Evolutionary conservation across 345 rosid genomes (phyloP), one percentile per base, ranked within the genome.

Genomic region (Citropsis articulata): DNA sequence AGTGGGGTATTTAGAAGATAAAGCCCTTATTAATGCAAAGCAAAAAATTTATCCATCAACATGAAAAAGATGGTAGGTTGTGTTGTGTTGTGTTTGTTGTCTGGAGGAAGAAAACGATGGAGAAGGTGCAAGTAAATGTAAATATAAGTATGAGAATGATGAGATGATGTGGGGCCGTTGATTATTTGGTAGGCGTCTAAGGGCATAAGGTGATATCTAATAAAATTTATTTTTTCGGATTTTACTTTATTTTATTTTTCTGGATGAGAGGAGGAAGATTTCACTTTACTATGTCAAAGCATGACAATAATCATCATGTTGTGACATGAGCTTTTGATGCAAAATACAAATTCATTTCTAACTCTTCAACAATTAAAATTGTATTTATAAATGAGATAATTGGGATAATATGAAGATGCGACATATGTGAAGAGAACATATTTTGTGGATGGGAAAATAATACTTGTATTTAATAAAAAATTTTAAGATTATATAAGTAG

Each of bases 401-500:
- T 45, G 50, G 18, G 18, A 13, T 45, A 13, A 45, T 45, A 45
- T 45, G 50, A 45, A 45, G 50, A 45, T 13, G 13, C 1, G 18
- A 45, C 50, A 1, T 13, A 45, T 45, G 5, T 10, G 4, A 12
- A 45, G 50, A 45, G 50, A 45, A 0, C 18, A 45, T 13, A 45
- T 45, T 45, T 1, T 45, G 1, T 42, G 50, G 0, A 10, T 42
- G 18, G 18, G 1, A 45, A 45, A 45, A 45, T 12, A 45, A 45
- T 0, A 1, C 0, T 42, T 42, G 14, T 3, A 45, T 12, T 45
- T 45, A 13, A 45, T 1, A 45, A 45, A 45, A 45, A 45, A 0
- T 0, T 42, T 42, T 42, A 42, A 42, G 0, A 42, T 42, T 42
- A 12, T 42, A 12, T 0, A 42, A 12, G 0, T 10, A 10, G 0